Evolutionary conservation across 768 basidiomycete species (phyloP), one percentile per base, ranked within the genome.

Genomic region (Mycena alexandri): DNA sequence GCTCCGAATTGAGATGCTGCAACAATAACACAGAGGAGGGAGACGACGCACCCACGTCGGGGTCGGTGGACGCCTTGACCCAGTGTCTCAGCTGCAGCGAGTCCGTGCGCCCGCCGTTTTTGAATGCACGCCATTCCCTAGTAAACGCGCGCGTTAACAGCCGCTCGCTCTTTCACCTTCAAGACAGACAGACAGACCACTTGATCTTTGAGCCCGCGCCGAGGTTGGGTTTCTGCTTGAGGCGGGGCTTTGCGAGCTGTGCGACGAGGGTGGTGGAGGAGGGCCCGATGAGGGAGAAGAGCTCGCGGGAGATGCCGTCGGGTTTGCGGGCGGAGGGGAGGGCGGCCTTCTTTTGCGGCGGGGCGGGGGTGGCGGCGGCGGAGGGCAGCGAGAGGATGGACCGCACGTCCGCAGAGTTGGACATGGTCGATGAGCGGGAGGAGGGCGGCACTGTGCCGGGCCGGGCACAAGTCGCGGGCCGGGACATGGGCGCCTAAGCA

Each of bases 251-350:
- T 29, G 91, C 85, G 65, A 91, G 85, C 72, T 93, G 90, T 38
- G 93, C 87, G 0, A 90, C 91, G 54, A 99, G 85, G 2, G 92
- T 90, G 0, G 97, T 96, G 13, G 93, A 92, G 53, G 94, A 93
- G 66, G 94, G 90, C n/a, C 97, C 97, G 71, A 99, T 98, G 65
- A 99, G 88, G 1, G 93, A 90, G 80, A 93, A 98, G 2, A 99
- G 85, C 78, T 98, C 96, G 71, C 96, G 85, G 0, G 95, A 92
- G 67, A 98, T 96, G 21, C 97, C 96, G 21, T 95, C 94, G 5
- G 93, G 93, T 78, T 93, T 94, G 74, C 86, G 86, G 19, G 81
- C 74, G 14, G 83, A 74, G 2, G 80, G 19, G n/a, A 81, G 61
- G 24, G 76, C 41, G 4, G 79, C 65, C 71, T 86, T 91, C 72